Evolutionary conservation across 2,329 filamentous ascomycete species (phyloP).

Genomic region (Gyromitra esculenta): DNA sequence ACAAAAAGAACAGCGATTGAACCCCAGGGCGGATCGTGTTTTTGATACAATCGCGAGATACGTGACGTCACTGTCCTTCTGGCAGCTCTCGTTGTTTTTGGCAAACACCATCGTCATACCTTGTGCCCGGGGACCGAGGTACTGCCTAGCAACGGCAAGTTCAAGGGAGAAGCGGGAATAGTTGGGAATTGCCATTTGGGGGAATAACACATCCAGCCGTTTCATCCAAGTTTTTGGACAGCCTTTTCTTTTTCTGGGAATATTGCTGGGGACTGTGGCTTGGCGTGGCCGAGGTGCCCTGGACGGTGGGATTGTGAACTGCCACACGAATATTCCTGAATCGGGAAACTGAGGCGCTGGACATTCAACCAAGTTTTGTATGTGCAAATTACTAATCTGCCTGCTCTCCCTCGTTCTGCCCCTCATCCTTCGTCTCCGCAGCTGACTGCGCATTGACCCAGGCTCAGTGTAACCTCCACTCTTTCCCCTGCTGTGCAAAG

Average conservation of each 20-base stretch:
- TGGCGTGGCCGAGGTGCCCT: constrained; percentile 7
- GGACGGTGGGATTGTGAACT: neutral
- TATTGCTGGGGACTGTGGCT: constrained; percentile 1
- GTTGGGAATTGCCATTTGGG: neutral
- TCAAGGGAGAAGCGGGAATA: neutral
- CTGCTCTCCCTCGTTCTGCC: neutral
- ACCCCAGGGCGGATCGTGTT: constrained; percentile 22
- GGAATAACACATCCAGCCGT: neutral
- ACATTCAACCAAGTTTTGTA: constrained; percentile 19
- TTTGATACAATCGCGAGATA: constrained; percentile 41
- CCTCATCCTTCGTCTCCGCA: constrained; percentile 27
- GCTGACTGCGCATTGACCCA: constrained; percentile 25
- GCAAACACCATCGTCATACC: constrained; percentile 1
- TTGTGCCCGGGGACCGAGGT: constrained; percentile 9
- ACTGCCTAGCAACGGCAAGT: neutral
- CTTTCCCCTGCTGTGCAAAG: constrained; percentile 19
- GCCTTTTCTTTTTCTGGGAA: neutral
- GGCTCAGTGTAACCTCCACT: constrained; percentile 10
- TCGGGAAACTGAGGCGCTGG: constrained; percentile 12
- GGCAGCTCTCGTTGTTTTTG: neutral
- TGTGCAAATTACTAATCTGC: constrained; percentile 32
- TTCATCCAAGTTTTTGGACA: neutral
- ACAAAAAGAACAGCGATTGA: constrained; percentile 1
- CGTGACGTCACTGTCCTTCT: constrained; percentile 27
- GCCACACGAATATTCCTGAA: constrained; percentile 9